Evolutionary conservation across 2,329 filamentous ascomycete species (phyloP).

Genomic region (Fusarium sp.): DNA sequence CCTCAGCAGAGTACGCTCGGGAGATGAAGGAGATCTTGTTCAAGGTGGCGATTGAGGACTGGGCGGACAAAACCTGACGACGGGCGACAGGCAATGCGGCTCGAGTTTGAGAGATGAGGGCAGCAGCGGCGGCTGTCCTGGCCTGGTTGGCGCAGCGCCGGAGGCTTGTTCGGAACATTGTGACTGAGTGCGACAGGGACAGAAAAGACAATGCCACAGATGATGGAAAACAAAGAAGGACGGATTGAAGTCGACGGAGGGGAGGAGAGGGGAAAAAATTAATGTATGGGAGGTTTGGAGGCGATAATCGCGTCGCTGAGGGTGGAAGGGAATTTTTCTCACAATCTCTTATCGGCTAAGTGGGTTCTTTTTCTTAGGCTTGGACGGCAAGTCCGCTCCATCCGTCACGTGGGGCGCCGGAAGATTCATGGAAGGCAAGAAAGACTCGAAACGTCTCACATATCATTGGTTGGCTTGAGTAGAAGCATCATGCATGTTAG

Average conservation of each 20-base stretch:
- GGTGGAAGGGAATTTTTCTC: constrained; percentile 9
- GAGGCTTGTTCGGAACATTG: constrained; percentile 54
- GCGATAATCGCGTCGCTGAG: constrained; percentile 27
- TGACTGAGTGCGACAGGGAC: constrained; percentile 6
- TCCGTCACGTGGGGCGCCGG: constrained; percentile 20
- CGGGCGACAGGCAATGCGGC: constrained; percentile 41
- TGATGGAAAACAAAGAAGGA: constrained; percentile 15
- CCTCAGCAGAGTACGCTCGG: constrained; percentile 57
- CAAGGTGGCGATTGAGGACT: constrained; percentile 26
- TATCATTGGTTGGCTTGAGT: background rate
- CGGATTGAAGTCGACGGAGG: constrained; percentile 9
- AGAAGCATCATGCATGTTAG: background rate
- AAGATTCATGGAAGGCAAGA: background rate
- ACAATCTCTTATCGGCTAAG: constrained; percentile 1
- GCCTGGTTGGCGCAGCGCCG: constrained; percentile 55
- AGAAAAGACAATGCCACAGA: constrained; percentile 18
- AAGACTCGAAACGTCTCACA: background rate
- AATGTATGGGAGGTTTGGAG: constrained; percentile 24
- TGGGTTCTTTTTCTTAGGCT: background rate
- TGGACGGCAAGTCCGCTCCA: background rate
- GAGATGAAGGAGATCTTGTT: constrained; percentile 42
- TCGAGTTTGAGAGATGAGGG: constrained; percentile 47
- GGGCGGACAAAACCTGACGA: constrained; percentile 35
- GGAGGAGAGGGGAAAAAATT: constrained; percentile 21
- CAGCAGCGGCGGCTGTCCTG: constrained; percentile 46